A percentile compares a stretch with the other conserved stretches of the same genome.
Evolutionary conservation across 306 rosid genomes (phyloP).

Genomic region (Rosa rugosa): DNA sequence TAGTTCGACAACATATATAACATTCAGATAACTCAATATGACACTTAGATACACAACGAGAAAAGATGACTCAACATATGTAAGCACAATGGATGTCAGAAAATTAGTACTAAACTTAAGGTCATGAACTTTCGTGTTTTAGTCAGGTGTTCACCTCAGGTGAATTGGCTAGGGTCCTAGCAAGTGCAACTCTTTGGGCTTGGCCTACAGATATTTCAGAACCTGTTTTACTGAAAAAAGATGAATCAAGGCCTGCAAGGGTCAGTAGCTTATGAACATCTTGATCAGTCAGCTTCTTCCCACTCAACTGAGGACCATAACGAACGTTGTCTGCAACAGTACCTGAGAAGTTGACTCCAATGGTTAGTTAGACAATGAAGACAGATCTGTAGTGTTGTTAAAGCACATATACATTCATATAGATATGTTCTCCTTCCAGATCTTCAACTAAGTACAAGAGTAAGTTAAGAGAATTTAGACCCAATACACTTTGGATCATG

Average conservation of each 20-base stretch:
- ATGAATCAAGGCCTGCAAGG: slow-evolving; percentile 74
- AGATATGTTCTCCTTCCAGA: background rate
- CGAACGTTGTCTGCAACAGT: slow-evolving; percentile 80
- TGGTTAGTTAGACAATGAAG: background rate
- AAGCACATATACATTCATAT: background rate
- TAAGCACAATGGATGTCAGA: background rate
- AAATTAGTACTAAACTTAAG: background rate
- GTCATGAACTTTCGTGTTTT: background rate
- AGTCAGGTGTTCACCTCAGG: slow-evolving; percentile 61
- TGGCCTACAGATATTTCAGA: slow-evolving; percentile 89
- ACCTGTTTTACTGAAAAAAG: slow-evolving; percentile 56
- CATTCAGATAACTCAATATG: background rate
- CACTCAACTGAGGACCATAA: slow-evolving; percentile 77
- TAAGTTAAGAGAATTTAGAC: background rate
- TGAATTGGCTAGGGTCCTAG: slow-evolving; percentile 82
- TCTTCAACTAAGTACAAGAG: background rate
- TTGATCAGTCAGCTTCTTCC: slow-evolving; percentile 56
- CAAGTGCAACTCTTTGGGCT: slow-evolving; percentile 94
- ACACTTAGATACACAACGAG: background rate
- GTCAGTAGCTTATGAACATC: slow-evolving; percentile 67
- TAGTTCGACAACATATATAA: background rate
- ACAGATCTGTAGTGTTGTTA: background rate
- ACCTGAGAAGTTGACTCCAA: slow-evolving; percentile 37
- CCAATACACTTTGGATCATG: background rate
- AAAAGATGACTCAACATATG: background rate